Evolutionary conservation across 108 stramenopile species (phyloP).

Genomic region (Schizochytrium sp.): DNA sequence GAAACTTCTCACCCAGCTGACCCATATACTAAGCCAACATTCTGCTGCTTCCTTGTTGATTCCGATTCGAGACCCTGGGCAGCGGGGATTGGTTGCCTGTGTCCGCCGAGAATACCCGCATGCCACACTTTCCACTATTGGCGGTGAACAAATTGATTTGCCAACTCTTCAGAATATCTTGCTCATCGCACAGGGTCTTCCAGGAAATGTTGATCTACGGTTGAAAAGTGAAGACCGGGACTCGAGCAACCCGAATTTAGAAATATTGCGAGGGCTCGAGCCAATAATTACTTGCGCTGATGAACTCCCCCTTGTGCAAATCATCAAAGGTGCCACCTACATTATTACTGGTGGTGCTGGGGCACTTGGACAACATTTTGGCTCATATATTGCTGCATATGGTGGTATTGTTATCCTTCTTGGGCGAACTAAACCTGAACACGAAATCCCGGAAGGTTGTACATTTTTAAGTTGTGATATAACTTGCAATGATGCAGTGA

Average conservation of each 20-base stretch:
- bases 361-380: not conserved
- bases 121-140: not conserved
- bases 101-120: not conserved
- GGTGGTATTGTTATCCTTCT: not conserved
- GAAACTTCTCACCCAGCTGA: not conserved
- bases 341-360: conserved; percentile 30
- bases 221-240: no score
- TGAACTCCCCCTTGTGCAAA: not conserved
- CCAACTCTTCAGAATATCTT: no score
- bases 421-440: not conserved
- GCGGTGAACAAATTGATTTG: not conserved
- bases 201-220: no score
- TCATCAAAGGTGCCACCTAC: not conserved
- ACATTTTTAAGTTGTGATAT: not conserved
- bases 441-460: not conserved
- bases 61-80: not conserved
- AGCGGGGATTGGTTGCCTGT: not conserved
- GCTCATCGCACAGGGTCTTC: no score
- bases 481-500: not conserved
- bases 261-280: no score
- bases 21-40: not conserved
- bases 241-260: no score
- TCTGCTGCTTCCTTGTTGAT: not conserved
- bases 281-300: not conserved
- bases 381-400: not conserved